Evolutionary conservation across 2,329 filamentous ascomycete genomes (phyloP), one percentile per base, ranked within the genome.

Genomic region (Talaromyces pinophilus): DNA sequence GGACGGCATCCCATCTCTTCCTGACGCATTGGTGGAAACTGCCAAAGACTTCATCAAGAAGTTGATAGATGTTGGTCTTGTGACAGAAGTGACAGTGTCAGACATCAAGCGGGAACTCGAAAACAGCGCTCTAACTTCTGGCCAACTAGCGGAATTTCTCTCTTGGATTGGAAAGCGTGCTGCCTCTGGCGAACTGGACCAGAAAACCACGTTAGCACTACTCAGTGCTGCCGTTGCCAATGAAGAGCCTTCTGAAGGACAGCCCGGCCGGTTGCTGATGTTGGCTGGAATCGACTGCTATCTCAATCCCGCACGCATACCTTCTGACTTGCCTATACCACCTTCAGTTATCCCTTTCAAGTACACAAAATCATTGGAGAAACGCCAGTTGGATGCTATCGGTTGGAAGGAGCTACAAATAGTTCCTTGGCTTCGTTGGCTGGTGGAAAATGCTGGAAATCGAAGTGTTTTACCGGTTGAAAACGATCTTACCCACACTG

Each of bases 361-460:
- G n/a, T 90, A 94, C 70, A 96, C 93, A 0, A 91, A 88, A 71
- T 82, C 83, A 28, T 86, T 93, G n/a, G 83, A 82, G 5, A 82
- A 84, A 28, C 81, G 83, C 17, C 89, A 96, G 72, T 79, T 99
- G 42, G 87, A 92, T 69, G 88, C 91, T 17, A 84, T 99, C 8
- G 92, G 92, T 0, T 99, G 95, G 93, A 85, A 89, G 65, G 88
- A 94, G 67, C 80, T 99, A 6, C 92, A 94, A 42, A 86, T 97
- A 70, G 87, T 93, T 2, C 88, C 91, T 28, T 99, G 96, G 95
- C 78, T 97, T 28, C 83, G 87, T 25, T 97, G 90, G 78, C 82
- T 99, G 42, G 80, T 96, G n/a, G 86, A 89, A 65, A 88, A 88
- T 66, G 81, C 83, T 15, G 83, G 86, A 10, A 84, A 86, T 5